Conservation (phyloP, 2,329 filamentous ascomycete species). For the Trichoderma pleuroti region DNA sequence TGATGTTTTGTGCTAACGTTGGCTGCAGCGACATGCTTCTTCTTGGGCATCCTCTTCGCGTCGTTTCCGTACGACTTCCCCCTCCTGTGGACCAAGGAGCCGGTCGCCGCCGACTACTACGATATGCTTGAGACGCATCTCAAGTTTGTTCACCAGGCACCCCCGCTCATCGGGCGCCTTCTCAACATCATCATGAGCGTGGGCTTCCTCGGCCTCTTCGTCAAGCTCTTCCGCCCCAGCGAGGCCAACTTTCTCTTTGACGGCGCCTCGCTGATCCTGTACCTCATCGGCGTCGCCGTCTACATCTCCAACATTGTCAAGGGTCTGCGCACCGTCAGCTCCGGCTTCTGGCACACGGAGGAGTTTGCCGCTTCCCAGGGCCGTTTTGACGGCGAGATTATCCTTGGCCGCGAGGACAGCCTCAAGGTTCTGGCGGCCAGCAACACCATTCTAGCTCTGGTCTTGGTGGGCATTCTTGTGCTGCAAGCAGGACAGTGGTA, state of each 20-base stretch:
- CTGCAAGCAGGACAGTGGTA: slow-evolving; percentile 98
- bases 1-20: background rate
- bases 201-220: slow-evolving; percentile 82
- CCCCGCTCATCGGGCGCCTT: slow-evolving; percentile 86
- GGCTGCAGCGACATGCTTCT: slow-evolving; percentile 78
- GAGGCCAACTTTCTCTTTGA: slow-evolving; percentile 96
- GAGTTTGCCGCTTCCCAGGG: slow-evolving; percentile 40
- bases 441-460: slow-evolving; percentile 92
- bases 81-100: slow-evolving; percentile 72
- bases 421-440: slow-evolving; percentile 87
- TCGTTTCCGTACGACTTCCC: slow-evolving; percentile 94
- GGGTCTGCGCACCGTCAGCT: slow-evolving; percentile 78
- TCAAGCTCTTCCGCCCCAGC: slow-evolving; percentile 90
- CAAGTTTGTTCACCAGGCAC: slow-evolving; percentile 84
- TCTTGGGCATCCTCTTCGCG: slow-evolving; percentile 96
- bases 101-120: slow-evolving; percentile 66
- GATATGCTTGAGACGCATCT: slow-evolving; percentile 86
- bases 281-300: slow-evolving; percentile 83
- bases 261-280: slow-evolving; percentile 74
- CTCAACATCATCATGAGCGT: slow-evolving; percentile 90
- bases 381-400: slow-evolving; percentile 56
- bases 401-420: slow-evolving; percentile 80
- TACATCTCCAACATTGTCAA: slow-evolving; percentile 97
- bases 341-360: slow-evolving; percentile 57
- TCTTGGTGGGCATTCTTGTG: slow-evolving; percentile 86